A percentile compares a stretch with the other conserved stretches of the same genome.
These are phyloP conservation scores for Bauhinia variegata DNA, from an alignment of 306 rosid genomes.

Conservation along the genomic window DNA sequence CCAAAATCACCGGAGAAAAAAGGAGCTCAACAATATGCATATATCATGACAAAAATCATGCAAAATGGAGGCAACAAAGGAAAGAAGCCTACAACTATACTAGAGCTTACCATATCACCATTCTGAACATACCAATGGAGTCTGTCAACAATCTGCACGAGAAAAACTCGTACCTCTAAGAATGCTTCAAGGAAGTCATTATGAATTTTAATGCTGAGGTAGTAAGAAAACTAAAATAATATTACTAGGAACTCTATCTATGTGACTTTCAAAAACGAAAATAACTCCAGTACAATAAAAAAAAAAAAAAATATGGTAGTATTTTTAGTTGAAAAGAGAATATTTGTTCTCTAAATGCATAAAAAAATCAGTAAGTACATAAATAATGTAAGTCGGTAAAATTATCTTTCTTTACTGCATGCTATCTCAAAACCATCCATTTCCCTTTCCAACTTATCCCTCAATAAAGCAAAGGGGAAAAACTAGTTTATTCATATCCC, in stretches of 20 bases:
- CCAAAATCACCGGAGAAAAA: not conserved
- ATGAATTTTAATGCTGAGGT: not conserved
- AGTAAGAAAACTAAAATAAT: not conserved
- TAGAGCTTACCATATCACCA: conserved; percentile 72
- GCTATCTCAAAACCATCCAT: too few relatives aligned
- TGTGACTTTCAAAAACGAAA: conserved; percentile 16
- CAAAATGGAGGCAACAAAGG: not conserved
- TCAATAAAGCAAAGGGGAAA: too few relatives aligned
- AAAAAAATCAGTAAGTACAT: too few relatives aligned
- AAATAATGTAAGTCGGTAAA: too few relatives aligned
- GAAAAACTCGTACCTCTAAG: conserved; percentile 36
- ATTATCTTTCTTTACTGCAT: too few relatives aligned
- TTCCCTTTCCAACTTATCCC: too few relatives aligned
- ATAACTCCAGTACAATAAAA: conserved; percentile 22
- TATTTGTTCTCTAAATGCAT: conserved; percentile 10
- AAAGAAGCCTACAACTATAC: conserved; percentile 16
- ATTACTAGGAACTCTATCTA: not conserved
- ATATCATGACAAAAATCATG: conserved; percentile 6
- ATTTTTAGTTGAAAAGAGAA: not conserved
- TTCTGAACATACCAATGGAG: conserved; percentile 73
- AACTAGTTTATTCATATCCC: too few relatives aligned
- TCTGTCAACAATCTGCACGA: conserved; percentile 78
- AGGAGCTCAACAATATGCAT: not conserved
- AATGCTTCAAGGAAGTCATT: conserved; percentile 30
- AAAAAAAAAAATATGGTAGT: not conserved